Evolutionary conservation across 2,329 filamentous ascomycete species (phyloP).

Genomic region (Colletotrichum sp.): DNA sequence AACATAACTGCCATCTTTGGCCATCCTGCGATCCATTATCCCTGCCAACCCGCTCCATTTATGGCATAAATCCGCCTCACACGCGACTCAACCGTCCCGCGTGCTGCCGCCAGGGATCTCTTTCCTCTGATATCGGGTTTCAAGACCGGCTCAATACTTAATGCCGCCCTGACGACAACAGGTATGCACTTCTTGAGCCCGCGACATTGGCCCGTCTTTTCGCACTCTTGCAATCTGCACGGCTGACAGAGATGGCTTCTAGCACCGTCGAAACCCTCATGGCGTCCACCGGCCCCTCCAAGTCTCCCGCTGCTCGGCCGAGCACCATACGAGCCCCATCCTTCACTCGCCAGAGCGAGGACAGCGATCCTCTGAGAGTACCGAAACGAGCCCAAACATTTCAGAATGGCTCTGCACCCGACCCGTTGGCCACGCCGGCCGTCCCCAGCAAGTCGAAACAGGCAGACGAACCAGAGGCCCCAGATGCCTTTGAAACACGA

Average conservation of each 20-base stretch:
- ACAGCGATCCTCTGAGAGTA: constrained; percentile 34
- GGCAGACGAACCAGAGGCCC: constrained; percentile 31
- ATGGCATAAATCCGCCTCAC: constrained; percentile 18
- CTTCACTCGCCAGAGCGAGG: constrained; percentile 31
- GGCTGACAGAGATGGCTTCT: constrained; percentile 14
- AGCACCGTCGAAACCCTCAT: constrained; percentile 29
- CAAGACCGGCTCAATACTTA: constrained; percentile 14
- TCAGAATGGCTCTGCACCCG: constrained; percentile 41
- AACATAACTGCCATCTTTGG: constrained; percentile 18
- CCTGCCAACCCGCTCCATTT: constrained; percentile 15
- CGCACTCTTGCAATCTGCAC: neutral
- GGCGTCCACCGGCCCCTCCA: constrained; percentile 35
- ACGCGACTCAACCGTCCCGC: constrained; percentile 12
- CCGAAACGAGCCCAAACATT: constrained; percentile 54
- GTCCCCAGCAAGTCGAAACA: constrained; percentile 2
- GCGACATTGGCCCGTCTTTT: neutral
- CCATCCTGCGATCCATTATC: constrained; percentile 10
- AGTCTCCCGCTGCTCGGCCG: constrained; percentile 34
- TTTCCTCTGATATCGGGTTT: constrained; percentile 21
- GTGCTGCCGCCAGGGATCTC: constrained; percentile 12
- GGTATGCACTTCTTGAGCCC: neutral
- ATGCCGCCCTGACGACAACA: constrained; percentile 11
- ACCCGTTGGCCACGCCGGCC: constrained; percentile 22
- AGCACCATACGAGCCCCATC: constrained; percentile 34
- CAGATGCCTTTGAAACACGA: constrained; percentile 57